Conservation (phyloP, 2,329 filamentous ascomycete species). For the Venturia oleaginea region DNA sequence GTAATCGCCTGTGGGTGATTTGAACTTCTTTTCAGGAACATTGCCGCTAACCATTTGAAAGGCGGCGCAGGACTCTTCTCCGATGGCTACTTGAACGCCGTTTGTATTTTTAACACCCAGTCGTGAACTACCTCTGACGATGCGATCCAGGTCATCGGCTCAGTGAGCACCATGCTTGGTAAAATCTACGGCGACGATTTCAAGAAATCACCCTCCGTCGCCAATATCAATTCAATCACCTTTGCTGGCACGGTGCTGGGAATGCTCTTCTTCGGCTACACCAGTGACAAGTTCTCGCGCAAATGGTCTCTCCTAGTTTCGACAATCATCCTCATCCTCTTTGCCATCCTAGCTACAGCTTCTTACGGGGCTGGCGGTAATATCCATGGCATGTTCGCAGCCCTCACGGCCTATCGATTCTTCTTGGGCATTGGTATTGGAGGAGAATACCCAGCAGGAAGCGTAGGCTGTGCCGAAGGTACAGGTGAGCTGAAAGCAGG, state of each 20-base stretch:
- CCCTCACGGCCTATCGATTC: constrained; percentile 75
- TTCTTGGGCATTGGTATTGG: constrained; percentile 65
- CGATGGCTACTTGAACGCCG: constrained; percentile 86
- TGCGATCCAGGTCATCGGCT: constrained; percentile 64
- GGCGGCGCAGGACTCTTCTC: constrained; percentile 76
- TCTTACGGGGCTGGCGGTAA: constrained; percentile 67
- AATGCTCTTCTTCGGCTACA: constrained; percentile 70
- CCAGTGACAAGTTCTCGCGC: constrained; percentile 75
- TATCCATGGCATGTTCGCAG: constrained; percentile 62
- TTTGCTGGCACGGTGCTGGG: constrained; percentile 82
- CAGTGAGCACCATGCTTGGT: constrained; percentile 68
- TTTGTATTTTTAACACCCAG: constrained; percentile 5
- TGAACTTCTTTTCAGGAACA: background rate
- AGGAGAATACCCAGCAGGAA: constrained; percentile 75
- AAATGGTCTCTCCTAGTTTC: constrained; percentile 73
- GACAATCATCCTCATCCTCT: constrained; percentile 75
- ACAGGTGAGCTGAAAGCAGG: constrained; percentile 74
- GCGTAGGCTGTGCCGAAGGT: constrained; percentile 74
- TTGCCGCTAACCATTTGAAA: background rate
- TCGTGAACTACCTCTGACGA: background rate
- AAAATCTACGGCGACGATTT: constrained; percentile 63
- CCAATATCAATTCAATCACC: constrained; percentile 71
- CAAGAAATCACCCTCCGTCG: constrained; percentile 55
- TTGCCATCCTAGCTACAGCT: constrained; percentile 69
- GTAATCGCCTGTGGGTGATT: constrained; percentile 10